Evolutionary conservation across 306 rosid genomes (phyloP), one percentile per base, ranked within the genome.

Genomic region (Lotus japonicus): DNA sequence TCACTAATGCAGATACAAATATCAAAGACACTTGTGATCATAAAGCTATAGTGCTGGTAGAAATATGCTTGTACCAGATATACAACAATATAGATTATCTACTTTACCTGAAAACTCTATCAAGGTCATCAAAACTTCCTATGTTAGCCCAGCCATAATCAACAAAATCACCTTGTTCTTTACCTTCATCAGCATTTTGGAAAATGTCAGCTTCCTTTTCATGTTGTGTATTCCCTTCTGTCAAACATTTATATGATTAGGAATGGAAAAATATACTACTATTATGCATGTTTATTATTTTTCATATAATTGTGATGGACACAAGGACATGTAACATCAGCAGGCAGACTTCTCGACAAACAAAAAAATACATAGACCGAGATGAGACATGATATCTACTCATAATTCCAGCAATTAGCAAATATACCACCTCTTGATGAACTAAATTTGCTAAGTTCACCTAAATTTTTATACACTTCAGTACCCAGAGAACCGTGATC

Each of bases 91-190:
- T 8, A 68, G 42, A 62, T 52, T 18, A 68, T 64, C 68, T 70
- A 58, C 75, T 67, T 80, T 88, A 95, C 99, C 99, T 88, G 80
- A 95, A 88, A 59, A 90, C 84, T 48, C 64, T 84, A 77, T 88
- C 99, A 76, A 95, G 88, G 79, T 95, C 97, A 72, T 90, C 97
- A 79, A 95, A 90, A 82, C 92, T 87, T 85, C 96, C 99, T 55
- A 90, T 87, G 67, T 75, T 90, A 21, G 80, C 96, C 97, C 99
- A 95, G 70, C 80, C 91, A 64, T 80, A 95, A 83, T 90, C 97
- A 78, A 78, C 84, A 78, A 90, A 83, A 72, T 89, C 92, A 58
- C 85, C 86, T 67, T 87, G 96, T 75, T 84, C 99, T 84, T 80
- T 76, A 73, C 78, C 89, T 74, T 86, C 90, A 18, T 80, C 42